Conservation (phyloP, 2,329 filamentous ascomycete genomes). For the Leptographium procerum region DNA sequence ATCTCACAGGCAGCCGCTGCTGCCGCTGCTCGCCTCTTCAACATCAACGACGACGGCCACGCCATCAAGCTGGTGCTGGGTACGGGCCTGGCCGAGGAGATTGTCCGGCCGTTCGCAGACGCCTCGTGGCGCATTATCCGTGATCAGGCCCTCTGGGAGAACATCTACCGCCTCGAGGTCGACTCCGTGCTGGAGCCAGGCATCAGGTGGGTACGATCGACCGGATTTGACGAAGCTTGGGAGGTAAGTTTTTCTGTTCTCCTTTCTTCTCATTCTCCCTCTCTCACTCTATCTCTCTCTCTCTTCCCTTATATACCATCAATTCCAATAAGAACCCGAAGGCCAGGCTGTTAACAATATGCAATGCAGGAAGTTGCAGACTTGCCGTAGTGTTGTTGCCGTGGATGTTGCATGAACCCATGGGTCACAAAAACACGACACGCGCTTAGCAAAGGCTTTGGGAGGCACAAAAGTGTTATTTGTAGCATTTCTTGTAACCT, state of each 20-base stretch:
- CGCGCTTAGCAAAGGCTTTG: too few species aligned
- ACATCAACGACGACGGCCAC: slow-evolving; percentile 66
- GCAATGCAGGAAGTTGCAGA: neutral
- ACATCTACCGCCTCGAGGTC: slow-evolving; percentile 47
- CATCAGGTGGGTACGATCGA: slow-evolving; percentile 46
- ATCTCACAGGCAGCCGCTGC: slow-evolving; percentile 34
- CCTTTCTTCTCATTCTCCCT: too few species aligned
- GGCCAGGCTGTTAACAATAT: neutral
- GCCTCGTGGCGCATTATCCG: slow-evolving; percentile 40
- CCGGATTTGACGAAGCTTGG: slow-evolving; percentile 59
- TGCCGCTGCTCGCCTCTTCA: slow-evolving; percentile 34
- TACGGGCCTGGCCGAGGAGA: slow-evolving; percentile 45
- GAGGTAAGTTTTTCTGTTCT: slow-evolving; percentile 3
- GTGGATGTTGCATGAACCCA: too few species aligned
- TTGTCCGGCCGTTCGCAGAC: slow-evolving; percentile 29
- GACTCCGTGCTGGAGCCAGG: slow-evolving; percentile 47
- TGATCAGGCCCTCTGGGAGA: slow-evolving; percentile 47
- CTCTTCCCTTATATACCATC: too few species aligned
- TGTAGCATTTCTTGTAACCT: too few species aligned
- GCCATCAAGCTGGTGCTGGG: slow-evolving; percentile 63
- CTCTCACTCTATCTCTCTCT: too few species aligned
- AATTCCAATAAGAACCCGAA: too few species aligned
- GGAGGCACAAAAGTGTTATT: too few species aligned
- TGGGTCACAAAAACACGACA: too few species aligned
- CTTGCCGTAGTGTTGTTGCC: too few species aligned